phyloP scores from a whole-genome alignment of 306 rosid genomes.

The Lithocarpus polystachyus region DNA sequence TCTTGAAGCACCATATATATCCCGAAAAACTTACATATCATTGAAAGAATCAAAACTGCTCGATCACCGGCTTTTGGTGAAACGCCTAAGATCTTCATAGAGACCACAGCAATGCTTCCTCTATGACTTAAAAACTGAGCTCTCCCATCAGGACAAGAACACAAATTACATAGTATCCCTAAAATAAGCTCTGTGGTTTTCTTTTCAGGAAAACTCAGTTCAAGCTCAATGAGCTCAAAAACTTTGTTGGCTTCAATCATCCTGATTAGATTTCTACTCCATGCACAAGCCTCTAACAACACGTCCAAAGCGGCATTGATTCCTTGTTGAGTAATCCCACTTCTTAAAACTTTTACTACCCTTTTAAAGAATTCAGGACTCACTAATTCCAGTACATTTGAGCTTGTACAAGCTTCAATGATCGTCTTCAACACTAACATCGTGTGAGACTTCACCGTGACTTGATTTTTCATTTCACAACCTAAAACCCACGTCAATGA shows the following conservation, averaged over 20 bases:
- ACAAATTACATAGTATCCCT: slow-evolving; percentile 41
- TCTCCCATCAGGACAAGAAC: slow-evolving; percentile 65
- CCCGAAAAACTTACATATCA: slow-evolving; percentile 42
- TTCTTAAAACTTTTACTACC: slow-evolving; percentile 23
- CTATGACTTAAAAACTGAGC: slow-evolving; percentile 51
- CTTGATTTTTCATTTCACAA: slow-evolving; percentile 10
- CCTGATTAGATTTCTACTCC: slow-evolving; percentile 38
- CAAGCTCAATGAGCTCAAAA: slow-evolving; percentile 48
- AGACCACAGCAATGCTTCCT: slow-evolving; percentile 44
- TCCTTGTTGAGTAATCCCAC: slow-evolving; percentile 41
- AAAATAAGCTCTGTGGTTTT: slow-evolving; percentile 44
- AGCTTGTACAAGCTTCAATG: slow-evolving; percentile 17
- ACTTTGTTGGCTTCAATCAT: slow-evolving; percentile 46
- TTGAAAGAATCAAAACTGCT: slow-evolving; percentile 44
- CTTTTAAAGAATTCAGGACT: slow-evolving; percentile 40
- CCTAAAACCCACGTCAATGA: slow-evolving; percentile 45
- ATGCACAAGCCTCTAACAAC: slow-evolving; percentile 26
- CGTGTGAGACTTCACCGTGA: slow-evolving; percentile 32
- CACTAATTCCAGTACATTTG: slow-evolving; percentile 19
- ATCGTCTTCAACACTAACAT: slow-evolving; percentile 37
- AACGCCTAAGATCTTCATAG: slow-evolving; percentile 43
- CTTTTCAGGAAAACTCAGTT: slow-evolving; percentile 32
- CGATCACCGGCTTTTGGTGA: slow-evolving; percentile 47
- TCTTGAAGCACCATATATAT: slow-evolving; percentile 48
- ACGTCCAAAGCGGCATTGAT: slow-evolving; percentile 40